Base-by-base conservation (phyloP, 1,284 basidiomycete species). In the Ustilago nuda region DNA sequence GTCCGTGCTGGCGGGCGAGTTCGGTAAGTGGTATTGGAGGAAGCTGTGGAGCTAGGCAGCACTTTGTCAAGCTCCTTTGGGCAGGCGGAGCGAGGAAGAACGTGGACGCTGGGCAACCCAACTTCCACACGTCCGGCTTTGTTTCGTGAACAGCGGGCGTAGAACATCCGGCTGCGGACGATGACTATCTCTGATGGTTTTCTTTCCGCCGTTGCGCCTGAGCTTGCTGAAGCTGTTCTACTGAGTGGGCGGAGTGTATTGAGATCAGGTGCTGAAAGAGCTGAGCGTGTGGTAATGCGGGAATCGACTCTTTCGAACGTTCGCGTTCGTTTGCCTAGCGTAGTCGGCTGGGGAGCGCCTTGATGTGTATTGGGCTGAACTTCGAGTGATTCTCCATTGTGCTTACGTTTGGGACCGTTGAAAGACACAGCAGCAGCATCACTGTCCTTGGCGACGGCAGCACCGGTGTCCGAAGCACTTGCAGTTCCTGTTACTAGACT, bases 31-130 rank as follows among this genome's bases (percentile, higher is more conserved):
- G 2, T 45, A 19, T 45, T 19, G 1, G 27, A 12, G 3, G 56
- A 32, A 11, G 54, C 56, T 11, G 61, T 56, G 4, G 53, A 58
- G 30, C 60, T 61, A 1, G 62, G 68, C 8, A 72, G 64, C 8
- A 43, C 61, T 48, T 76, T 75, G 61, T 70, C 67, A 19, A 79
- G 72, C 55, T 76, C 68, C 33, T 66, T 63, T 2, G 17, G 19
- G 27, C 1, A 51, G 12, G 57, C 48, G 9, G 70, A 66, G 15
- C 78, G 72, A 30, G 35, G 60, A 56, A 30, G 64, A 64, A 80
- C 41, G 72, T 66, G 92, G 72, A 89, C 88, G 3, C 89, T 87
- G n/a, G 92, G 91, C 5, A 94, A 85, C 3, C 93, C 93, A 15
- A 92, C 87, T 2, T 67, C 71, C 82, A 86, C 48, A 86, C 87